phyloP scores from a whole-genome alignment of 768 basidiomycete species.

The Termitomyces sp. region DNA sequence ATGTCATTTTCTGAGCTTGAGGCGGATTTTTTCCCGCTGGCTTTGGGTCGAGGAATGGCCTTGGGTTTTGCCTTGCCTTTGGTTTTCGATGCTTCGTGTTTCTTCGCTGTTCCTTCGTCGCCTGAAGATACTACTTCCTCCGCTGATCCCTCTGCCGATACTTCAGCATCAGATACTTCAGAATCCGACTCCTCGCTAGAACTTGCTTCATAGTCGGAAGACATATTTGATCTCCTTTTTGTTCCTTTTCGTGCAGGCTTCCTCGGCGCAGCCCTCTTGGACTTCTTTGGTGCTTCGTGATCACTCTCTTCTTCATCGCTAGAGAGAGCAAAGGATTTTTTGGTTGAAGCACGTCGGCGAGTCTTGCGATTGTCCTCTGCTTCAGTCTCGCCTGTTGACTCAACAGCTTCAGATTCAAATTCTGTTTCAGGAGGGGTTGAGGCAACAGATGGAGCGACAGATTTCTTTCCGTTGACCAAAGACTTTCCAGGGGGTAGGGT shows the following conservation, averaged over 20 bases:
- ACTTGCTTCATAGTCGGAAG: slow-evolving; percentile 38
- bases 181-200: slow-evolving; percentile 20
- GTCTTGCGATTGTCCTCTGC: slow-evolving; percentile 30
- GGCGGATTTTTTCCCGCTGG: slow-evolving; percentile 10
- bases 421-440: slow-evolving; percentile 30
- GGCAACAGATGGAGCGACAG: slow-evolving; percentile 25
- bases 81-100: slow-evolving; percentile 15
- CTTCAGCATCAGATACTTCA: slow-evolving; percentile 26
- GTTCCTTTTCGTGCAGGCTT: slow-evolving; percentile 17
- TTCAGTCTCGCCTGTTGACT: slow-evolving; percentile 24
- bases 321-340: slow-evolving; percentile 41
- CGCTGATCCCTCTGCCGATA: slow-evolving; percentile 15
- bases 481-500: slow-evolving; percentile 17
- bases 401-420: slow-evolving; percentile 25
- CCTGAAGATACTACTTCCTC: slow-evolving; percentile 25
- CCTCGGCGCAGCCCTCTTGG: slow-evolving; percentile 16
- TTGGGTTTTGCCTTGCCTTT: slow-evolving; percentile 24
- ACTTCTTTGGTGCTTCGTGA: slow-evolving; percentile 21
- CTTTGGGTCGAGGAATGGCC: slow-evolving; percentile 8
- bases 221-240: slow-evolving; percentile 20
- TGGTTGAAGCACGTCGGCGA: slow-evolving; percentile 32
- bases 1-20: slow-evolving; percentile 33
- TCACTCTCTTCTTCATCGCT: slow-evolving; percentile 42
- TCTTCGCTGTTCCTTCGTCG: slow-evolving; percentile 24
- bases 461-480: slow-evolving; percentile 15